A percentile compares a stretch with the other conserved stretches of the same genome.
Conservation (phyloP, 1,139 yeast genomes). For the Geotrichum fermentans region DNA sequence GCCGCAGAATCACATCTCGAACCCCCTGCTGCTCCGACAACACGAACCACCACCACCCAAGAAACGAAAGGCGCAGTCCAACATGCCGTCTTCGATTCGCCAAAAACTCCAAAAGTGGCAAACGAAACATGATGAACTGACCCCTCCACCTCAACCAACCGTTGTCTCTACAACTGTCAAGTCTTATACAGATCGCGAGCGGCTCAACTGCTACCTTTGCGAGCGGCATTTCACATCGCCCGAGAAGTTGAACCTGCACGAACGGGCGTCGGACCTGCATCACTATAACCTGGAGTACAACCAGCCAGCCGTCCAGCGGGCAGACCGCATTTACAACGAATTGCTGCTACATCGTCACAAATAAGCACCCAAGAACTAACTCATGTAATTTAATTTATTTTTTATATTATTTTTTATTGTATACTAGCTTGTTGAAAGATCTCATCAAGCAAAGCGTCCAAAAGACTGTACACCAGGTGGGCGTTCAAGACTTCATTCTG, state of each 20-base stretch:
- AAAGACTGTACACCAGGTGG: constrained; percentile 54
- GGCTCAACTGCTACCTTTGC: constrained; percentile 16
- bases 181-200: constrained; percentile 14
- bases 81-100: neutral
- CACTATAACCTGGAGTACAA: constrained; percentile 5
- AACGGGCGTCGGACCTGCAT: constrained; percentile 13
- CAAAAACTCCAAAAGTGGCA: constrained; percentile 8
- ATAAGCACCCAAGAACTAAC: neutral
- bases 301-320: neutral
- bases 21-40: neutral
- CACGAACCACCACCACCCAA: neutral
- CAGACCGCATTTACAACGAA: neutral
- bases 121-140: constrained; percentile 2
- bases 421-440: neutral
- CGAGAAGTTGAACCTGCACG: constrained; percentile 15
- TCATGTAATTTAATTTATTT: neutral
- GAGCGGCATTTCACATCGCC: constrained; percentile 14
- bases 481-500: constrained; percentile 71
- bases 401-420: neutral
- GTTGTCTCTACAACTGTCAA: neutral
- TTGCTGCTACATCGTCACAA: neutral
- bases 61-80: constrained; percentile 2
- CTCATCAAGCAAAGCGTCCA: constrained; percentile 48
- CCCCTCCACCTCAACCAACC: neutral
- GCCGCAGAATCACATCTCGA: neutral